phyloP scores from a whole-genome alignment of 208 protist genomes.

The Crithidia expoeki region DNA sequence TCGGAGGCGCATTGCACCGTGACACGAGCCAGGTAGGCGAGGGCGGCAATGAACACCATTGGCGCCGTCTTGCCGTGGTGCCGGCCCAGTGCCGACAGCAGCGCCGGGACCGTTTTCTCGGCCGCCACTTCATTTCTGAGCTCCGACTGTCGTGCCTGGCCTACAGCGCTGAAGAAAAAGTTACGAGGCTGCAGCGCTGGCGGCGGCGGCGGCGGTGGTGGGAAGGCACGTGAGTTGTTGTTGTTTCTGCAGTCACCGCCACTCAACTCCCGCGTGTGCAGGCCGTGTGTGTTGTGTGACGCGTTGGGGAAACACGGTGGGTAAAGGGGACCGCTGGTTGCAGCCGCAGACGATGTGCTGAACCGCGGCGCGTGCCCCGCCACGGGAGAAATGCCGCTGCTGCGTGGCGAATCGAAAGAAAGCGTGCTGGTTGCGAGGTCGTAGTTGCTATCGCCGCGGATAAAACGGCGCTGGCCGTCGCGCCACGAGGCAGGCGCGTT shows the following conservation, averaged over 20 bases:
- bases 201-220: neutral
- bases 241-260: neutral
- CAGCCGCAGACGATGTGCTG: slow-evolving; percentile 8
- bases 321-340: slow-evolving; percentile 2
- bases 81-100: slow-evolving; percentile 23
- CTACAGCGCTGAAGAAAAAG: slow-evolving; percentile 19
- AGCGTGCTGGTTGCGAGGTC: slow-evolving; percentile 38
- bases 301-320: slow-evolving; percentile 11
- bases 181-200: neutral
- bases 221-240: neutral
- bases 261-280: slow-evolving; percentile 18
- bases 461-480: slow-evolving; percentile 29
- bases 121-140: neutral
- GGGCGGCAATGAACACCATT: slow-evolving; percentile 79
- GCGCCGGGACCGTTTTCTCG: slow-evolving; percentile 25
- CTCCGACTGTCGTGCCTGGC: slow-evolving; percentile 14
- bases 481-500: slow-evolving; percentile 41
- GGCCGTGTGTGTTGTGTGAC: slow-evolving; percentile 11
- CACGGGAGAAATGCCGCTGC: slow-evolving; percentile 22
- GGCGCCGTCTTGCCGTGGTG: slow-evolving; percentile 48
- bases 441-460: slow-evolving; percentile 36
- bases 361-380: slow-evolving; percentile 3
- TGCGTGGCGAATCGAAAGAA: slow-evolving; percentile 55
- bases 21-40: slow-evolving; percentile 81
- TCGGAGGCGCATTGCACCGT: slow-evolving; percentile 48